Evolutionary conservation across 2,329 filamentous ascomycete genomes (phyloP), one percentile per base, ranked within the genome.

Genomic region (Mycosphaerella sp.): DNA sequence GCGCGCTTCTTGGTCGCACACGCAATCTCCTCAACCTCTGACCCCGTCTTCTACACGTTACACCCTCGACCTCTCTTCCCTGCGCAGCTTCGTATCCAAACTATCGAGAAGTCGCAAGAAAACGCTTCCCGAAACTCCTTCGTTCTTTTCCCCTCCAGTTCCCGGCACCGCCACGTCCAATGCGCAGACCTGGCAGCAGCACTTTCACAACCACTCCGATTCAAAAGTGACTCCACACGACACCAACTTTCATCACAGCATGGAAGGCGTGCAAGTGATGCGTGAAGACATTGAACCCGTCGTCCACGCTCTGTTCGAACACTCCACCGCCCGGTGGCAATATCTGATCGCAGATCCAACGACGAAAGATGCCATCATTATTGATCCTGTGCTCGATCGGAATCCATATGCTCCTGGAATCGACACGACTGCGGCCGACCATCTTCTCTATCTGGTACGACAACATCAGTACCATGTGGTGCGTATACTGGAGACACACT

Each of bases 311-410:
- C 38, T 66, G 4, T 73, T 65, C 55, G 76, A 78, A 53, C 41
- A 57, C 0, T 62, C 58, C 4, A 78, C 82, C 0, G 73, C 72
- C 8, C 81, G 80, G 9, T 84, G 78, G 77, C 82, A 84, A 62
- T 83, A 83, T 57, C 59, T 85, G 0, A 76, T 85, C 1, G 78
- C 74, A 0, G 81, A 84, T 56, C 75, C 79, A 0, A 54, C 63
- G 0, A 80, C 78, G 0, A 64, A 61, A 1, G 63, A 62, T 0
- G 78, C 80, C 1, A 77, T 74, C 53, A 79, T 85, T 48, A 83
- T 86, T 59, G 83, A 86, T 60, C 72, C 82, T 0, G 83, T 86
- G 0, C 64, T 85, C 2, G 76, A 85, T 64, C 82, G 44, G 72
- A 73, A 1, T 59, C 65, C 9, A 73, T 67, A 1, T 67, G 71